Conservation (phyloP, 2,329 filamentous ascomycete genomes). For the Neocatenulostroma microsporum region DNA sequence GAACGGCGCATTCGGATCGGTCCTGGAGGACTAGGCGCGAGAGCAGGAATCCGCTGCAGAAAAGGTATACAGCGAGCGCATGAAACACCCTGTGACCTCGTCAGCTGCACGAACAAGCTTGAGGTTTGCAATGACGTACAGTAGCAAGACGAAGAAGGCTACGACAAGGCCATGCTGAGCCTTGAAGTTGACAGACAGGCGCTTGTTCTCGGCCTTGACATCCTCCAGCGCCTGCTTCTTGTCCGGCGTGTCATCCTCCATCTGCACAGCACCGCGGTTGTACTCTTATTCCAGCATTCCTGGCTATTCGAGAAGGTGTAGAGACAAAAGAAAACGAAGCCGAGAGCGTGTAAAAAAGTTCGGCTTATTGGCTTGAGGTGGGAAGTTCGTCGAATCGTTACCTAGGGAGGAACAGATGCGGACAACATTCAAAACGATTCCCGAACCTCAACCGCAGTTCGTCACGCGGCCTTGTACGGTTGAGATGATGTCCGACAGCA, state of each 20-base stretch:
- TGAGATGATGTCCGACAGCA: no score
- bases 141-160: slow-evolving; percentile 62
- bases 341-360: no score
- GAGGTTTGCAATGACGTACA: slow-evolving; percentile 32
- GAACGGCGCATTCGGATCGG: slow-evolving; percentile 66
- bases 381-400: no score
- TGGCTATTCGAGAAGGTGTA: no score
- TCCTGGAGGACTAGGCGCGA: slow-evolving; percentile 75
- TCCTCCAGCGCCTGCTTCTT: slow-evolving; percentile 13
- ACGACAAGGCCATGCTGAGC: slow-evolving; percentile 46
- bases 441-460: no score
- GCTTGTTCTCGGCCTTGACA: slow-evolving; percentile 30
- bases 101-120: slow-evolving; percentile 7
- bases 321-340: no score
- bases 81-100: slow-evolving; percentile 55
- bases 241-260: slow-evolving; percentile 15
- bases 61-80: slow-evolving; percentile 74
- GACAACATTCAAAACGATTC: no score
- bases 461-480: no score
- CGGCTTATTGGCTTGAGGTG: no score
- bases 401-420: no score
- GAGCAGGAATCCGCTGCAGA: slow-evolving; percentile 89
- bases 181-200: slow-evolving; percentile 45
- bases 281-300: no score
- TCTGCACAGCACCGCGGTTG: no score